Base-by-base conservation (phyloP, 2,329 filamentous ascomycete species). In the Cytospora piceicola region DNA sequence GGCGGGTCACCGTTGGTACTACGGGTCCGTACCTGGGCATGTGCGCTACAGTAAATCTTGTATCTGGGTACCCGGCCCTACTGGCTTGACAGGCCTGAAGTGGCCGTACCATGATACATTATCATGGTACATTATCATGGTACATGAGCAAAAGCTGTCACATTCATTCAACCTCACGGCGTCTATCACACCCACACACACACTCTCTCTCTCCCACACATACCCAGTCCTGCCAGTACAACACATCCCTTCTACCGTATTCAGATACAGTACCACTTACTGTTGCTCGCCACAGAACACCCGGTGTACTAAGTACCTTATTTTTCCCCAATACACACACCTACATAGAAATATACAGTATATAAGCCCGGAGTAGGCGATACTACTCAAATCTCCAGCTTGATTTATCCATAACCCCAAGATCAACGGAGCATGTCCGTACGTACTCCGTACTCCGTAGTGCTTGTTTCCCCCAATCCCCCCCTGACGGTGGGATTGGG, bases 1-100 rank as follows among this genome's bases (percentile, higher is more conserved):
- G 54, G 51, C 59, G 49, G 55, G 54, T 46, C 58, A 67, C 57
- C 53, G 60, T 63, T 57, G 60, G 46, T 36, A 12, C 46, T 49
- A 49, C n/a, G n/a, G 34, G 17, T 46, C 6, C 42, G n/a, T 27
- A 22, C n/a, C 4, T 53, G 9, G 11, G 34, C 15, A 15, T 36
- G 34, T 36, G 14, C 34, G 14, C 3, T 36, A 36, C 2, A 12
- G n/a, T n/a, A n/a, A n/a, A n/a, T n/a, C n/a, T n/a, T n/a, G n/a
- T n/a, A 22, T 14, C 15, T 42, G n/a, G 39, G 39, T 42, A 42
- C 39, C 39, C 39, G 20, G n/a, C 39, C 39, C 8, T 34, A 34
- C 9, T 34, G 32, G 32, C 12, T 34, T 14, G 34, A 15, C 34
- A 15, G 34, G 34, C 2, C 34, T 12, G 1, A 12, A 12, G 11